Evolutionary conservation across 108 stramenopile genomes (phyloP).

Genomic region (Bacterosira constricta): DNA sequence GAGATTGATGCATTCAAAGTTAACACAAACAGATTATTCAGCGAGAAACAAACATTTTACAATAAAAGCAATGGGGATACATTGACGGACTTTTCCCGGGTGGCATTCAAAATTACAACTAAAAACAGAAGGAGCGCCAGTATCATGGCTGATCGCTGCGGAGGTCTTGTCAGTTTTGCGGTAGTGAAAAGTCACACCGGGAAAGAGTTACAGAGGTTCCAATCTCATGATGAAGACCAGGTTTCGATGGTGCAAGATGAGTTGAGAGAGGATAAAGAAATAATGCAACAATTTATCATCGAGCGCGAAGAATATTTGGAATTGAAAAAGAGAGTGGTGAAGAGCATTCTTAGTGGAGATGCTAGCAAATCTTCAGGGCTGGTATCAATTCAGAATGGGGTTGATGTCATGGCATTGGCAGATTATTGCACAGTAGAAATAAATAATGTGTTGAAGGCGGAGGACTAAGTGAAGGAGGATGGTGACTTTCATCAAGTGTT

Average conservation of each 20-base stretch:
- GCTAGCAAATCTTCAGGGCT: slow-evolving; percentile 38
- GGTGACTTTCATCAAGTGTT: too few species aligned
- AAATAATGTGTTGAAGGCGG: slow-evolving; percentile 8
- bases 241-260: slow-evolving; percentile 45
- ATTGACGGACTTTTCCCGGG: slow-evolving; percentile 66
- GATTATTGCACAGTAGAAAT: slow-evolving; percentile 61
- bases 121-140: slow-evolving; percentile 54
- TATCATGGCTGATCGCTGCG: slow-evolving; percentile 85
- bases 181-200: slow-evolving; percentile 68
- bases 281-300: slow-evolving; percentile 79
- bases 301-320: slow-evolving; percentile 78
- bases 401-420: slow-evolving; percentile 76
- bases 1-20: slow-evolving; percentile 58
- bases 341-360: slow-evolving; percentile 36
- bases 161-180: slow-evolving; percentile 73
- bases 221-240: slow-evolving; percentile 60
- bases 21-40: slow-evolving; percentile 64
- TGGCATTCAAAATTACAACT: slow-evolving; percentile 72
- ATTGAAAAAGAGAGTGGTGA: slow-evolving; percentile 64
- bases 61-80: slow-evolving; percentile 31
- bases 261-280: slow-evolving; percentile 50
- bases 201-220: slow-evolving; percentile 57
- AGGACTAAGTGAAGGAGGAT: background rate
- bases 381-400: slow-evolving; percentile 69
- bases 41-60: slow-evolving; percentile 49